phyloP scores from a whole-genome alignment of 1,284 basidiomycete genomes.

The Sporisorium graminicola region DNA sequence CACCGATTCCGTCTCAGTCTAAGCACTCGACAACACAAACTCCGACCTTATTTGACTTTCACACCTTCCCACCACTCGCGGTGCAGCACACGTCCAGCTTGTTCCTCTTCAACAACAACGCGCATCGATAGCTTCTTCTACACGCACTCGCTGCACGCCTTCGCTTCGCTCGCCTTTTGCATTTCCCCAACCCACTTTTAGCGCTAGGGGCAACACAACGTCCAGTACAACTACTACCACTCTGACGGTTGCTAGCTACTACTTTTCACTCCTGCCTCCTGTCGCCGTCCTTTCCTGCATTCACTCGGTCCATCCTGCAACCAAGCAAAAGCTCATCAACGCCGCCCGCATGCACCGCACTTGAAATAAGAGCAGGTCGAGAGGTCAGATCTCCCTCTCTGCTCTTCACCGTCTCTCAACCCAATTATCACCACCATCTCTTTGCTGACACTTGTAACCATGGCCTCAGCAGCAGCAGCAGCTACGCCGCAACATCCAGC shows the following conservation, averaged over 20 bases:
- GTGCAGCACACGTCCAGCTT: background rate
- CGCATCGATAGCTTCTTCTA: background rate
- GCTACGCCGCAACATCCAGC: slow-evolving; percentile 5
- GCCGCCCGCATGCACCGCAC: slow-evolving; percentile 6
- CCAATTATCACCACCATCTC: background rate
- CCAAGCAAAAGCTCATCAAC: background rate
- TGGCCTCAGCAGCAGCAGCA: slow-evolving; percentile 24
- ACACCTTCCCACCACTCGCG: background rate
- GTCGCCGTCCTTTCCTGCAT: background rate
- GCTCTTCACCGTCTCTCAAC: background rate
- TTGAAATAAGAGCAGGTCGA: slow-evolving; percentile 4
- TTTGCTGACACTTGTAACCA: background rate
- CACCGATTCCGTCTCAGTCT: background rate
- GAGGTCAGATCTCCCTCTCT: background rate
- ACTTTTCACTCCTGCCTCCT: background rate
- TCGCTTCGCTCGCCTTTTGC: background rate
- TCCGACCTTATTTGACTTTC: background rate
- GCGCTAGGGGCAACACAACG: background rate
- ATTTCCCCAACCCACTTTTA: background rate
- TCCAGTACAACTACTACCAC: background rate
- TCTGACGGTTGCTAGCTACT: background rate
- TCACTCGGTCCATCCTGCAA: background rate
- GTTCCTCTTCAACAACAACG: background rate
- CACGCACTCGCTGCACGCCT: background rate
- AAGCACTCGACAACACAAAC: background rate